phyloP scores from a whole-genome alignment of 106 monocot genomes.

The Platanthera guangdongensis region DNA sequence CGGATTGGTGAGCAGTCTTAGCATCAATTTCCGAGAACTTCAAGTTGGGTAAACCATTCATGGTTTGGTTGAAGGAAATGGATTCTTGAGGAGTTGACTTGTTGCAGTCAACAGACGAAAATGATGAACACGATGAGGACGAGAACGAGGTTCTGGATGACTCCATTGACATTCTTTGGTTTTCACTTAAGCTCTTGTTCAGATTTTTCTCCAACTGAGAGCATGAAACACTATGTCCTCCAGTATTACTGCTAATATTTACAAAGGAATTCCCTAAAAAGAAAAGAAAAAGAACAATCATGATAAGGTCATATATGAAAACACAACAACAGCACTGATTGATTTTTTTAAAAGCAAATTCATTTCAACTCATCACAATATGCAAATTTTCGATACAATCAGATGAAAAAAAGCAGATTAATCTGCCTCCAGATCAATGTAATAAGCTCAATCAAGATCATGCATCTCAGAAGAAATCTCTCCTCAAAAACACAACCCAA shows the following conservation, averaged over 20 bases:
- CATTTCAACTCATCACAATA: background rate
- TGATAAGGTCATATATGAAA: background rate
- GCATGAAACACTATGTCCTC: constrained; percentile 14
- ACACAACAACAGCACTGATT: background rate
- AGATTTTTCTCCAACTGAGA: constrained; percentile 48
- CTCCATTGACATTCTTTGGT: constrained; percentile 53
- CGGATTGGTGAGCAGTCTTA: constrained; percentile 19
- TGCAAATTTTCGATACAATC: background rate
- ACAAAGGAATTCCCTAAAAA: background rate
- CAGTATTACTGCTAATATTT: background rate
- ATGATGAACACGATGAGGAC: constrained; percentile 77
- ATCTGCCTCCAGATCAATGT: background rate
- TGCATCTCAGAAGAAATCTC: background rate
- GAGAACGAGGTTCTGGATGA: constrained; percentile 61
- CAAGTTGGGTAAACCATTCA: constrained; percentile 23
- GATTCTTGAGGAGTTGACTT: constrained; percentile 44
- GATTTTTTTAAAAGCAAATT: background rate
- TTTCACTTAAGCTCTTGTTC: constrained; percentile 46
- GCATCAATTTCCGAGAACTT: constrained; percentile 15
- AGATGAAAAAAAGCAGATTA: background rate
- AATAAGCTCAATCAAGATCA: background rate
- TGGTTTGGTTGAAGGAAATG: constrained; percentile 15
- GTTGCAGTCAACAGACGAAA: constrained; percentile 67
- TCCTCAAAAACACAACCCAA: background rate
- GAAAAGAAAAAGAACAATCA: background rate